Evolutionary conservation across 441 rosid species (phyloP).

Genomic region (Melastoma candidum): DNA sequence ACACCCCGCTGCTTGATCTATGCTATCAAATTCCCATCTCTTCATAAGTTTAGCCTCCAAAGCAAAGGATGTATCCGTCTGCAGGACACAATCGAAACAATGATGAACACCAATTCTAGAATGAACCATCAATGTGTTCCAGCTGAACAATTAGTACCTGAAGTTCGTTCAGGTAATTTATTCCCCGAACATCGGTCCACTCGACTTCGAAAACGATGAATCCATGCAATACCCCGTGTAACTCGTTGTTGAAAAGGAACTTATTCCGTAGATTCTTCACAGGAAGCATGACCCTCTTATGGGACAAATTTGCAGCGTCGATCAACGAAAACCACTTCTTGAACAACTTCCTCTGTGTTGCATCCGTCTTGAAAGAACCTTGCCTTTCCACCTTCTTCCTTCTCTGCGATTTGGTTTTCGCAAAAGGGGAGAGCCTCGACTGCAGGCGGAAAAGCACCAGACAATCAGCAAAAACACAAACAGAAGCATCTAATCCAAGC

Average conservation of each 20-base stretch:
- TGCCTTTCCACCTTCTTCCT: slow-evolving; percentile 36
- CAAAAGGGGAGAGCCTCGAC: slow-evolving; percentile 97
- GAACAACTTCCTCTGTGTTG: slow-evolving; percentile 29
- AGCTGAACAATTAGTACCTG: slow-evolving; percentile 40
- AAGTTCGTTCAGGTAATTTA: slow-evolving; percentile 85
- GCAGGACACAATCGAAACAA: slow-evolving; percentile 22
- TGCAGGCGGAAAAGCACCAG: slow-evolving; percentile 26
- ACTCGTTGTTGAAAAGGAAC: slow-evolving; percentile 49
- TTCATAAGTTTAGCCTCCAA: slow-evolving; percentile 78
- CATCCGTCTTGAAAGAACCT: slow-evolving; percentile 23
- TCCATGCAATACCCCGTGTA: slow-evolving; percentile 70
- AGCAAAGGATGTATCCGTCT: slow-evolving; percentile 89
- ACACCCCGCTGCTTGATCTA: slow-evolving; percentile 54
- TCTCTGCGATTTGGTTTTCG: slow-evolving; percentile 60
- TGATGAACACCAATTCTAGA: slow-evolving; percentile 12
- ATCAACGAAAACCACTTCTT: slow-evolving; percentile 63
- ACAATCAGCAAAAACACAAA: not conserved
- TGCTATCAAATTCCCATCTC: slow-evolving; percentile 97
- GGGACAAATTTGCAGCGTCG: slow-evolving; percentile 50
- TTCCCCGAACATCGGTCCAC: slow-evolving; percentile 77
- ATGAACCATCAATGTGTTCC: slow-evolving; percentile 5
- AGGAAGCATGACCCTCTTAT: slow-evolving; percentile 46
- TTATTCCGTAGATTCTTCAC: slow-evolving; percentile 58
- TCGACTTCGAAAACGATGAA: slow-evolving; percentile 85
- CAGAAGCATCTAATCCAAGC: slow-evolving; percentile 5